These are phyloP conservation scores for Phtheirospermum japonicum DNA, from an alignment of 257 asterid genomes.

Conservation along the genomic window DNA sequence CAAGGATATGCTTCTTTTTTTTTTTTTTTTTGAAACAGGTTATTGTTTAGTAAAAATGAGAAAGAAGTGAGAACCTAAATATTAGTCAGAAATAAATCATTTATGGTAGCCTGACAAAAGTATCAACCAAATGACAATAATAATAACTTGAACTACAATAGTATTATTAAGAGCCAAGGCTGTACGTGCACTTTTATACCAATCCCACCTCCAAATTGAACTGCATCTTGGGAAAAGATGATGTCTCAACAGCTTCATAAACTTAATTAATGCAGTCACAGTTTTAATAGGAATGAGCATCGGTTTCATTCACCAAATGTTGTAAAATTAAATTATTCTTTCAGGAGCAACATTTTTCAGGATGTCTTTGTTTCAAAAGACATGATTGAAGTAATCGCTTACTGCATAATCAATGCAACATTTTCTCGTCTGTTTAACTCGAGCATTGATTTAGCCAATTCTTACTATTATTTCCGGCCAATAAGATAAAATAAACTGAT, in stretches of 20 bases:
- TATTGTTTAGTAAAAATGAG: constrained; percentile 1
- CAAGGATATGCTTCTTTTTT: background rate
- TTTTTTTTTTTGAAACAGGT: background rate
- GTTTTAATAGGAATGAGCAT: background rate
- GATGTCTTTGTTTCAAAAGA: background rate
- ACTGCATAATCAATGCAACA: background rate
- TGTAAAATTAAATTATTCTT: background rate
- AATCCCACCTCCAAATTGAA: constrained; percentile 3
- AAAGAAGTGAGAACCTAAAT: background rate
- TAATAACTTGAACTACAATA: constrained; percentile 15
- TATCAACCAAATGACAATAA: constrained; percentile 1
- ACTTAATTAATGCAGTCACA: background rate
- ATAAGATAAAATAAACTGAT: background rate
- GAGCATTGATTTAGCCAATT: background rate
- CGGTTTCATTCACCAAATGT: background rate
- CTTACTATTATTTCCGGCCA: background rate
- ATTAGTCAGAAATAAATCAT: background rate
- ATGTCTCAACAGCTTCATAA: background rate
- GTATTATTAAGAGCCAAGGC: no score
- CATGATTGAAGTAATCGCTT: constrained; percentile 1
- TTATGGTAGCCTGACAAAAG: constrained; percentile 12
- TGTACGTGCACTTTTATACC: background rate
- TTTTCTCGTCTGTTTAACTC: background rate
- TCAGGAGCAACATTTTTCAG: background rate
- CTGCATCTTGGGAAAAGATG: background rate